Evolutionary conservation across 1,284 basidiomycete genomes (phyloP), one percentile per base, ranked within the genome.

Genomic region (Sparassis latifolia): DNA sequence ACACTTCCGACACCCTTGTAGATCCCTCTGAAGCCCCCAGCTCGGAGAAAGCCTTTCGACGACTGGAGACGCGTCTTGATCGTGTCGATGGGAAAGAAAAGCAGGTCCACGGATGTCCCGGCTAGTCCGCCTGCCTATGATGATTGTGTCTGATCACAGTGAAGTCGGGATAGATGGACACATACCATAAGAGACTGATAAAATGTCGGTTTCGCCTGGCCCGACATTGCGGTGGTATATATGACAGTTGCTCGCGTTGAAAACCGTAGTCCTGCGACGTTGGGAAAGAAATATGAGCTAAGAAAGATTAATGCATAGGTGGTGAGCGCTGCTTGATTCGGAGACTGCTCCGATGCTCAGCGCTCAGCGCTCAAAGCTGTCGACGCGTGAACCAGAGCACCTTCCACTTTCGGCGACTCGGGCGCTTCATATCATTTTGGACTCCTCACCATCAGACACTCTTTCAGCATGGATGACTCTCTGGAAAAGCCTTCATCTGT

Each of bases 41-140:
- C 85, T 29, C 76, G 73, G 51, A 82, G 68, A 67, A 99, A 98
- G 2, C 96, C 96, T 63, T 91, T 84, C 1, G 84, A 69, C 3
- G 93, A 88, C 65, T 99, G 96, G 48, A 97, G 73, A 35, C 96
- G 84, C 10, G 96, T 98, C 71, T 99, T 99, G 65, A 98, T 73
- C 1, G 96, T 97, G 71, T 99, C 96, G 54, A 98, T 86, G 0
- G 96, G 96, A 68, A 92, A 98, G 74, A 98, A 96, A 37, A 97
- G 79, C 52, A 98, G 78, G 70, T 99, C 96, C 29, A 96, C 93
- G 1, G 91, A 79, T 12, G 91, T 89, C 42, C 94, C 94, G 29
- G 94, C 92, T 38, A 86, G 68, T 20, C 89, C 93, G 38, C 93
- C 93, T 47, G 91, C 86, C 90, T 94, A 52, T 33, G 12, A 43